These are phyloP conservation scores for Lumnitzera littorea DNA, from an alignment of 345 rosid genomes.

Conservation along the genomic window DNA sequence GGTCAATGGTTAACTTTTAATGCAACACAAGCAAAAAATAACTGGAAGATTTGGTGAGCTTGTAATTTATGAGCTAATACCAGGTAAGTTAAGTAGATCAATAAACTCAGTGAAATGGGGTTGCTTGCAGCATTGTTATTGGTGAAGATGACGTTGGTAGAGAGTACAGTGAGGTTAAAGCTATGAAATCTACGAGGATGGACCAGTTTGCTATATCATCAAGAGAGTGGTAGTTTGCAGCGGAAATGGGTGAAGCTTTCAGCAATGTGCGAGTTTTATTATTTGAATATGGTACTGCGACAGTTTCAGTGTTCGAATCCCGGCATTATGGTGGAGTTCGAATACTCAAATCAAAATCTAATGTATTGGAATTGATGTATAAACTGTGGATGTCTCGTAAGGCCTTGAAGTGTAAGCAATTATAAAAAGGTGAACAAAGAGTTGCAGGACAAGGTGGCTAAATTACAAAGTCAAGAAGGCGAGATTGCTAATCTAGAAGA, in stretches of 20 bases:
- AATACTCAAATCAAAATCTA: too few relatives aligned
- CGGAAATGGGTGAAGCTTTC: conserved; percentile 56
- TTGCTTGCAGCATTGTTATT: conserved; percentile 66
- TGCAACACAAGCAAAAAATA: conserved; percentile 32
- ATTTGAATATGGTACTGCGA: conserved; percentile 42
- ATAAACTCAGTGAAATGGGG: conserved; percentile 69
- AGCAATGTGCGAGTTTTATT: conserved; percentile 61
- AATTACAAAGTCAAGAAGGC: too few relatives aligned
- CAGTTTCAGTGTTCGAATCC: conserved; percentile 44
- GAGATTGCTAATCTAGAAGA: too few relatives aligned
- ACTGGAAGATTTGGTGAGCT: conserved; percentile 78
- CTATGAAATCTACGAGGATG: conserved; percentile 57
- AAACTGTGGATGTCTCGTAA: too few relatives aligned
- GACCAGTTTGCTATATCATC: conserved; percentile 72
- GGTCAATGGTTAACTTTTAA: conserved; percentile 41
- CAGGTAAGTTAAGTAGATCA: conserved; percentile 61
- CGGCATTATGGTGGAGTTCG: conserved; percentile 3
- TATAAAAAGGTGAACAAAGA: too few relatives aligned
- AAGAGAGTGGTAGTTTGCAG: conserved; percentile 87
- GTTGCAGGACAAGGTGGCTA: too few relatives aligned
- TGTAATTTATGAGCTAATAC: conserved; percentile 51
- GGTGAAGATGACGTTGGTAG: conserved; percentile 17
- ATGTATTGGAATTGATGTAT: too few relatives aligned
- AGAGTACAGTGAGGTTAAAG: conserved; percentile 81
- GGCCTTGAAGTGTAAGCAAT: too few relatives aligned